Base-by-base conservation (phyloP, 352 stramenopile species). In the Globisporangium ultimum region DNA sequence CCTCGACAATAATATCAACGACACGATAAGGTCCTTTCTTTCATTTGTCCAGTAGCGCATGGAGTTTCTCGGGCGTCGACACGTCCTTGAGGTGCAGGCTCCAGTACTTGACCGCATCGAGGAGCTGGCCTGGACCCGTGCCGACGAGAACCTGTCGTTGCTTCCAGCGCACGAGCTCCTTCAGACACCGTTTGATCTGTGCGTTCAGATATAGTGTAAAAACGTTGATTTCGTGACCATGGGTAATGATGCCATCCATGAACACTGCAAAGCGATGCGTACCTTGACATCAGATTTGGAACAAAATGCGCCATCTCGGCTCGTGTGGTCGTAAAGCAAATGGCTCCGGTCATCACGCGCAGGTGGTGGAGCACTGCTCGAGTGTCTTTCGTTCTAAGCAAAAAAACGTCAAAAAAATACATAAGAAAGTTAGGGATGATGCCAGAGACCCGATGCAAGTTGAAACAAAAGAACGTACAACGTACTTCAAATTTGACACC, bases 231-330 rank as follows among this genome's bases (percentile, higher is more conserved):
- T 28, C 24, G n/a, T n/a, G n/a, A n/a, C n/a, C n/a, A 28, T 28
- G 24, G 24, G 24, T 5, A 28, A 28, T 28, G 24, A 28, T 28
- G 24, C 24, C 24, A 28, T 28, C 24, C 24, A 28, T 28, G 2
- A 28, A 28, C 11, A 42, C 2, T 38, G 28, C 32, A 45, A 15
- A 5, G 5, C 2, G 8, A 43, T 3, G 15, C 58, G 15, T 50
- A 87, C 78, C 57, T 86, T 86, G 45, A 88, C 66, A 64, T 81
- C 67, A 12, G 76, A 84, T 52, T 76, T 83, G 46, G 78, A 78
- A 47, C 62, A 51, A 55, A 88, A 86, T 7, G 65, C 73, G 21
- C 78, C 78, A 22, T 80, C 69, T 8, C 65, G 52, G 17, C 58
- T 70, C 52, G 65, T 71, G 59, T 86, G 78, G 63, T 88, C 78